Conservation (phyloP, 2,329 filamentous ascomycete genomes). For the Neoarthrinium moseri region DNA sequence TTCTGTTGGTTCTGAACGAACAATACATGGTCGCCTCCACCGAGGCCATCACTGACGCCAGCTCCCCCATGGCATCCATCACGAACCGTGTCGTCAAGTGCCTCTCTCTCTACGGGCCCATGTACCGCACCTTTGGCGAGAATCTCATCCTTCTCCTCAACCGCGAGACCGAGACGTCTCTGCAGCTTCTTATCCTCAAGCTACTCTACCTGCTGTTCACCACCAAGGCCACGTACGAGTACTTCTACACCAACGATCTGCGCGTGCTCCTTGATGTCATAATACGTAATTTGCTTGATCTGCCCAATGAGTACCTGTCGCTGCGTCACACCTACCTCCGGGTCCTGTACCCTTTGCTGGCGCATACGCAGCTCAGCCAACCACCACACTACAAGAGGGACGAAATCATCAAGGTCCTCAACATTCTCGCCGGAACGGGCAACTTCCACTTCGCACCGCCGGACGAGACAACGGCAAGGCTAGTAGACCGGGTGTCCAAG, state of each 20-base stretch:
- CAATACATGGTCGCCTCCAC: conserved; percentile 88
- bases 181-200: conserved; percentile 95
- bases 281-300: conserved; percentile 91
- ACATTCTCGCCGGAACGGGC: conserved; percentile 65
- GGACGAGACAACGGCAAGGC: conserved; percentile 75
- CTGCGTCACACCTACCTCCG: conserved; percentile 92
- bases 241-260: conserved; percentile 97
- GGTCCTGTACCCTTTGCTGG: conserved; percentile 85
- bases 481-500: conserved; percentile 72
- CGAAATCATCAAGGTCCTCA: conserved; percentile 75
- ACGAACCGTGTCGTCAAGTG: conserved; percentile 95
- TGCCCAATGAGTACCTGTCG: conserved; percentile 76
- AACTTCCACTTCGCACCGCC: conserved; percentile 77
- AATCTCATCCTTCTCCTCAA: conserved; percentile 96
- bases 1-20: conserved; percentile 94
- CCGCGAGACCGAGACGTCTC: conserved; percentile 88
- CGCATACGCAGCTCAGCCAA: conserved; percentile 84
- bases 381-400: conserved; percentile 90
- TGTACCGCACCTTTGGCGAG: conserved; percentile 93
- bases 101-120: conserved; percentile 74
- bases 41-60: conserved; percentile 42
- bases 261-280: conserved; percentile 94
- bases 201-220: conserved; percentile 94
- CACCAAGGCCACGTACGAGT: conserved; percentile 87
- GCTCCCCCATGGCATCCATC: conserved; percentile 48